These are phyloP conservation scores for Allantophomopsis cytisporea DNA, from an alignment of 2,329 filamentous ascomycete genomes.

Conservation along the genomic window DNA sequence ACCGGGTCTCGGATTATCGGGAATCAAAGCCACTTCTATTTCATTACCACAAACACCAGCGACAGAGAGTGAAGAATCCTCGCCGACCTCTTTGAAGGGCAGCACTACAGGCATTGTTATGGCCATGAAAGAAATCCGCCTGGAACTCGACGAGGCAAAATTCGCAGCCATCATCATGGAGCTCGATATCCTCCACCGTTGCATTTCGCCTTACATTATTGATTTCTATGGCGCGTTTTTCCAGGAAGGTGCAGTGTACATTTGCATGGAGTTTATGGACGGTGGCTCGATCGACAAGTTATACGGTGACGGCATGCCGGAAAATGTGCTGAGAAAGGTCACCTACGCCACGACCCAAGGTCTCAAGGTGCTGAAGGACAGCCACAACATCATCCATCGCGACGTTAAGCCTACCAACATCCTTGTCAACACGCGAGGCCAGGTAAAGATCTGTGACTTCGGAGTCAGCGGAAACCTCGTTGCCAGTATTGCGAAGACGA, in stretches of 20 bases:
- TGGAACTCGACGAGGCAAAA: slow-evolving; percentile 93
- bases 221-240: slow-evolving; percentile 99
- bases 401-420: slow-evolving; percentile 99
- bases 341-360: slow-evolving; percentile 83
- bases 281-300: slow-evolving; percentile 95
- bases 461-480: slow-evolving; percentile 94
- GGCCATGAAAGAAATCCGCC: slow-evolving; percentile 98
- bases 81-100: slow-evolving; percentile 19
- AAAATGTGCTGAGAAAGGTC: slow-evolving; percentile 79
- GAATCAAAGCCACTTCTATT: slow-evolving; percentile 16
- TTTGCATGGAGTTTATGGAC: slow-evolving; percentile 99
- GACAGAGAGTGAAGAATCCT: slow-evolving; percentile 14
- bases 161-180: slow-evolving; percentile 97
- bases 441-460: slow-evolving; percentile 98
- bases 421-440: slow-evolving; percentile 74
- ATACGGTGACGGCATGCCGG: slow-evolving; percentile 81
- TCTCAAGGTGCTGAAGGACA: slow-evolving; percentile 85
- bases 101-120: slow-evolving; percentile 67
- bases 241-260: slow-evolving; percentile 96
- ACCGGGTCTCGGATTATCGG: slow-evolving; percentile 43
- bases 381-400: slow-evolving; percentile 97
- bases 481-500: slow-evolving; percentile 94
- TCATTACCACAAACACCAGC: slow-evolving; percentile 21
- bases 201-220: slow-evolving; percentile 90
- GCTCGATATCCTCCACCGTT: slow-evolving; percentile 88